A percentile compares a stretch with the other conserved stretches of the same genome.
These are phyloP conservation scores for Asterella californica DNA, from an alignment of 225 moss, liverwort and hornwort species.

Conservation along the genomic window DNA sequence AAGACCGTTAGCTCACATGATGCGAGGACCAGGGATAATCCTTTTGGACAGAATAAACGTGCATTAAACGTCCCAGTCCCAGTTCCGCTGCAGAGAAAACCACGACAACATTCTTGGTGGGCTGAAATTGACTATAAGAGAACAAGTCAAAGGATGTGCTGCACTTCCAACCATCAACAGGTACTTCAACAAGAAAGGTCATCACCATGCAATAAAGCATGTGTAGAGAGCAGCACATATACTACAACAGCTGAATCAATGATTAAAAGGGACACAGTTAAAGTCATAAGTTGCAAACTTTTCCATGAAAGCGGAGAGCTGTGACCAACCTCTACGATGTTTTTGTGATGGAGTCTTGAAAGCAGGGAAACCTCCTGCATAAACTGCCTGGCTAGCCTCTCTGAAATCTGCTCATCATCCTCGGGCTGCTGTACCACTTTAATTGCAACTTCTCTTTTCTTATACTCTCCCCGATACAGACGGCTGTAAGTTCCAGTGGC, in stretches of 20 bases:
- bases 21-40: no score
- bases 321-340: constrained; percentile 58
- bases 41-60: no score
- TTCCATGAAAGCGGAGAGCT: not conserved
- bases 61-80: no score
- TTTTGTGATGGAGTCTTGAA: constrained; percentile 65
- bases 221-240: not conserved
- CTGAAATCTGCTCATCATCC: constrained; percentile 47
- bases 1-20: no score
- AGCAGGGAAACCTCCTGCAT: constrained; percentile 76
- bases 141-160: no score
- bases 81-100: no score
- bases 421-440: constrained; percentile 70
- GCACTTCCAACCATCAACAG: no score
- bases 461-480: constrained; percentile 76
- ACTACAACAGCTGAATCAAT: not conserved
- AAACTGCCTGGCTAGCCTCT: constrained; percentile 69
- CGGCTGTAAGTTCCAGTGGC: constrained; percentile 73
- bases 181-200: not conserved
- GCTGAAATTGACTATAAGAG: no score
- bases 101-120: no score
- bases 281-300: not conserved
- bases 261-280: not conserved
- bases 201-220: not conserved
- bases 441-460: constrained; percentile 71